Evolutionary conservation across 2,329 filamentous ascomycete genomes (phyloP).

Genomic region (Colletotrichum lindemuthianum): DNA sequence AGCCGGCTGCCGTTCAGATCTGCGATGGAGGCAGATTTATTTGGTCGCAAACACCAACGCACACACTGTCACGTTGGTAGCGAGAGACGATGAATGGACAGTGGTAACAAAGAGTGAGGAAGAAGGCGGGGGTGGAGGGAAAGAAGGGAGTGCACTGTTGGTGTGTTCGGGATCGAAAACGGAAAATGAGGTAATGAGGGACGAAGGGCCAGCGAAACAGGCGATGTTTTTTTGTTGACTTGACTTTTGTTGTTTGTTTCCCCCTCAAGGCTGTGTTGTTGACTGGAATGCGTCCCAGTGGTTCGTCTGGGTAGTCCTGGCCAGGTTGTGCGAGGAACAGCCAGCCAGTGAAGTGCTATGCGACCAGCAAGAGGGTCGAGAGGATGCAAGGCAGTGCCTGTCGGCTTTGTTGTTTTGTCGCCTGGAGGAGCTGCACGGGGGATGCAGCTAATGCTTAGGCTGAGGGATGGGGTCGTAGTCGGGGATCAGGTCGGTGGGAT

Average conservation of each 20-base stretch:
- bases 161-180: conserved; percentile 12
- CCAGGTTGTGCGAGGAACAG: conserved; percentile 18
- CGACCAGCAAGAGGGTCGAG: conserved; percentile 8
- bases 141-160: conserved; percentile 20
- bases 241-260: conserved; percentile 31
- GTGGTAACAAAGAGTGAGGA: not conserved
- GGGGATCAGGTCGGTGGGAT: conserved; percentile 23
- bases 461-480: too few species aligned
- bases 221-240: conserved; percentile 36
- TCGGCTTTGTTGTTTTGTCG: conserved; percentile 32
- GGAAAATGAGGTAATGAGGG: conserved; percentile 2
- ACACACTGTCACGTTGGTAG: too few species aligned
- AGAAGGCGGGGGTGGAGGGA: conserved; percentile 7
- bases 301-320: conserved; percentile 22
- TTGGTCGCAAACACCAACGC: conserved; percentile 14
- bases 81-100: conserved; percentile 11
- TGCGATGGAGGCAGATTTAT: conserved; percentile 5
- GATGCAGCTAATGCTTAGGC: conserved; percentile 20
- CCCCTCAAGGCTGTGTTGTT: conserved; percentile 32
- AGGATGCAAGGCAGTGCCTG: conserved; percentile 29
- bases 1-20: conserved; percentile 32
- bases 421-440: conserved; percentile 17
- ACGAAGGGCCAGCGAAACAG: not conserved
- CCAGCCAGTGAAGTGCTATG: conserved; percentile 22
- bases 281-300: conserved; percentile 33